These are phyloP conservation scores for Xylaria longipes DNA, from an alignment of 495 filamentous ascomycete species.

Conservation along the genomic window DNA sequence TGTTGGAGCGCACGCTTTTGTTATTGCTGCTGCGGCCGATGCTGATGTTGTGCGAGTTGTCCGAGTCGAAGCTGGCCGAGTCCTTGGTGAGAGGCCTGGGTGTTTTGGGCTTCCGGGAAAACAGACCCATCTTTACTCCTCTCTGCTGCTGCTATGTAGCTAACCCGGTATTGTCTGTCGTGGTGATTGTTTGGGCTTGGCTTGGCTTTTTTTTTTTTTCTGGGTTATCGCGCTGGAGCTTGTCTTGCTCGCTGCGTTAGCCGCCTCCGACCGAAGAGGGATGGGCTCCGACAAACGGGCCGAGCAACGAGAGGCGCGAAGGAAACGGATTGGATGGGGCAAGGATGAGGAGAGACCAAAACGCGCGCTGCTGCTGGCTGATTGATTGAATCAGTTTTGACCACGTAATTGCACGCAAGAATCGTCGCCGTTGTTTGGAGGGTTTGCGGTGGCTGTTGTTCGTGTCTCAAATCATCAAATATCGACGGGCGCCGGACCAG, in stretches of 20 bases:
- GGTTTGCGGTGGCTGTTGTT: neutral
- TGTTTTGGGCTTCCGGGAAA: conserved; percentile 56
- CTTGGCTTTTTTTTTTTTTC: neutral
- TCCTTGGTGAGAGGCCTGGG: conserved; percentile 49
- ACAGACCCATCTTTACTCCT: conserved; percentile 51
- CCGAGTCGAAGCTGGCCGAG: conserved; percentile 45
- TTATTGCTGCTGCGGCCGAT: conserved; percentile 35
- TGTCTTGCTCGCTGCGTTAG: conserved; percentile 17
- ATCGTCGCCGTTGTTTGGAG: neutral
- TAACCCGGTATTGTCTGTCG: neutral
- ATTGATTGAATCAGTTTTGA: neutral
- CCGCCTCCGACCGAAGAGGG: conserved; percentile 20
- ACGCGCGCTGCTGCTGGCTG: neutral
- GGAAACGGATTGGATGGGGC: neutral
- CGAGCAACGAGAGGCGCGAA: neutral
- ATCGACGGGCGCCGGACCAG: neutral
- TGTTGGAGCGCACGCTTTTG: conserved; percentile 35
- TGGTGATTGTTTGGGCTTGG: neutral
- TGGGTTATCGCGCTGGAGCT: conserved; percentile 1
- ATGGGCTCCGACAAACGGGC: conserved; percentile 25
- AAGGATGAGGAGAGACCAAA: neutral
- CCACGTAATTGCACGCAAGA: neutral
- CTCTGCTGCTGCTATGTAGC: neutral
- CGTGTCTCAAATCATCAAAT: neutral
- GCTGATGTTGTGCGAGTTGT: conserved; percentile 40